phyloP scores from a whole-genome alignment of 2,329 filamentous ascomycete genomes.

The Ophiostoma fasciatum region DNA sequence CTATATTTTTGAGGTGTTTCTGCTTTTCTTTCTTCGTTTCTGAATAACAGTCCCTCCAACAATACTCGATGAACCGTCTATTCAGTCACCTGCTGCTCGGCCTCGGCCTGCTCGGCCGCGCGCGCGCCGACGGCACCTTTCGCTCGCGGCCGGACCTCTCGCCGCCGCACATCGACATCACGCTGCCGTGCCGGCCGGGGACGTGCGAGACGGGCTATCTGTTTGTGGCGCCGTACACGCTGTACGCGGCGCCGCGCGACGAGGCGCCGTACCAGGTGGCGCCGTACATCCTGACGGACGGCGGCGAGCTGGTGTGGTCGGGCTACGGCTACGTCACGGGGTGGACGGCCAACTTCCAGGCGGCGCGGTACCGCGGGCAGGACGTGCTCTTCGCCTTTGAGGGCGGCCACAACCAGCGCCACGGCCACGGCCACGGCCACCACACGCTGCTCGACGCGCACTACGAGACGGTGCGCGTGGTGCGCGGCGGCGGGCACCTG shows the following conservation, averaged over 20 bases:
- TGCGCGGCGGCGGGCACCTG: background rate
- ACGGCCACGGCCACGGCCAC: background rate
- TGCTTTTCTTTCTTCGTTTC: too few relatives aligned
- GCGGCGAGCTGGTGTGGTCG: slow-evolving; percentile 42
- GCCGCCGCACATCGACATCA: slow-evolving; percentile 20
- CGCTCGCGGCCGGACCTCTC: slow-evolving; percentile 17
- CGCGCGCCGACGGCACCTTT: slow-evolving; percentile 3
- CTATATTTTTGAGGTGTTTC: too few relatives aligned
- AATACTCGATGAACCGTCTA: too few relatives aligned
- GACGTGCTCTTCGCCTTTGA: background rate
- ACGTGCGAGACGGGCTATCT: too few relatives aligned
- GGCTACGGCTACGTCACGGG: slow-evolving; percentile 23
- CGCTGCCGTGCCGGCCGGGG: slow-evolving; percentile 19
- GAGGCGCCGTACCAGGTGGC: too few relatives aligned
- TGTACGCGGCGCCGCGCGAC: too few relatives aligned
- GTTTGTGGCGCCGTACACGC: too few relatives aligned
- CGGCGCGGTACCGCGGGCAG: background rate
- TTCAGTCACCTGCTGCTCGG: too few relatives aligned
- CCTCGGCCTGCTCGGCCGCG: too few relatives aligned
- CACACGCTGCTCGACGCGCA: slow-evolving; percentile 2
- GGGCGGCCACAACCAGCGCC: background rate
- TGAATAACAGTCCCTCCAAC: too few relatives aligned
- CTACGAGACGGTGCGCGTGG: background rate
- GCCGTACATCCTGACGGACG: slow-evolving; percentile 38
- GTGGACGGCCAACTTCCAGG: slow-evolving; percentile 1